phyloP scores from a whole-genome alignment of 345 rosid species.

The Barbarea vulgaris region DNA sequence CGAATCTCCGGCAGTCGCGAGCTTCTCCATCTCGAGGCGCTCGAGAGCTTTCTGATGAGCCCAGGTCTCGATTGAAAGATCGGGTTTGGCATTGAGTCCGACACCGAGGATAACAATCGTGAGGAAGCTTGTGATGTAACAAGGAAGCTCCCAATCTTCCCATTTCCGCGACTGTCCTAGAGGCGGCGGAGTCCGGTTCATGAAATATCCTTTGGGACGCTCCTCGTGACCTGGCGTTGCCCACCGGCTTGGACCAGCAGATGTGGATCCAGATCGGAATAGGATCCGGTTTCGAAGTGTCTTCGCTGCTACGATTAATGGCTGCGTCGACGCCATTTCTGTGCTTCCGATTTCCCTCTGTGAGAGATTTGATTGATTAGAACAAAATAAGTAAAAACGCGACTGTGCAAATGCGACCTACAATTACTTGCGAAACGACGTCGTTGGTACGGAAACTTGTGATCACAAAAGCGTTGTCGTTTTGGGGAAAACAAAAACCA shows the following conservation, averaged over 20 bases:
- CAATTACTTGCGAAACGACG: not conserved
- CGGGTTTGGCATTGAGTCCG: constrained; percentile 94
- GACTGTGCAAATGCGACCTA: not conserved
- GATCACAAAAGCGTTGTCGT: not conserved
- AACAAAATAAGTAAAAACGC: not conserved
- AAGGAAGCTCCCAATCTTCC: constrained; percentile 99
- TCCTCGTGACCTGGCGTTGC: constrained; percentile 80
- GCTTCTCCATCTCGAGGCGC: constrained; percentile 71
- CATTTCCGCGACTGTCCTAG: constrained; percentile 84
- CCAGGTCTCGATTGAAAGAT: constrained; percentile 98
- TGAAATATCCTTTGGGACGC: constrained; percentile 82
- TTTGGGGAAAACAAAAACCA: not conserved
- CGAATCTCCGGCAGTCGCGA: constrained; percentile 33
- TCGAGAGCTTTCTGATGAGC: constrained; percentile 93
- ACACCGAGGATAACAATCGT: constrained; percentile 92
- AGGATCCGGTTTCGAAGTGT: constrained; percentile 68
- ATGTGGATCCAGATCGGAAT: constrained; percentile 50
- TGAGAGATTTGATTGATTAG: not conserved
- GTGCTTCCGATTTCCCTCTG: constrained; percentile 7
- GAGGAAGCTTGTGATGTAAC: constrained; percentile 94
- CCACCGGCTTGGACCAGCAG: constrained; percentile 77
- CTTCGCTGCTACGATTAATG: constrained; percentile 40
- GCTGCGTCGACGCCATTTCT: constrained; percentile 38
- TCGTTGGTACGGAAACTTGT: not conserved
- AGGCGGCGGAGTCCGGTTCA: constrained; percentile 70